These are phyloP conservation scores for Leccinum longicurvipes DNA, from an alignment of 768 basidiomycete genomes.

Conservation along the genomic window DNA sequence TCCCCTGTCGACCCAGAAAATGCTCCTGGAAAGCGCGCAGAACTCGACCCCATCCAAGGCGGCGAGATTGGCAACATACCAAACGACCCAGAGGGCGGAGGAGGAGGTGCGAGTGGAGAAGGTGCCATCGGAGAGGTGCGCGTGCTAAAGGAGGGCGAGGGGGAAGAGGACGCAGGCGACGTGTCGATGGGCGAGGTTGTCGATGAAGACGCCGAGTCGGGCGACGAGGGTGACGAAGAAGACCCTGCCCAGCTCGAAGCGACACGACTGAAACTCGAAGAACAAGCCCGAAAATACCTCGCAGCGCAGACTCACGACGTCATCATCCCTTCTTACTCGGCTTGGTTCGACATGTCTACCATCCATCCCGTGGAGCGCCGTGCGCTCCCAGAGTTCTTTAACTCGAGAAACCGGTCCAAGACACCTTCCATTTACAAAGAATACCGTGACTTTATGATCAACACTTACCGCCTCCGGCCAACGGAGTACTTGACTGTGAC, in stretches of 20 bases:
- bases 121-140: slow-evolving; percentile 33
- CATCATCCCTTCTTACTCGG: slow-evolving; percentile 94
- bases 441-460: slow-evolving; percentile 99
- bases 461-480: slow-evolving; percentile 92
- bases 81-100: slow-evolving; percentile 29
- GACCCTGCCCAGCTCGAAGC: slow-evolving; percentile 83
- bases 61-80: slow-evolving; percentile 77
- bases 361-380: slow-evolving; percentile 91
- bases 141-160: slow-evolving; percentile 51
- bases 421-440: slow-evolving; percentile 98
- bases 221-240: slow-evolving; percentile 80
- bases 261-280: slow-evolving; percentile 73
- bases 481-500: slow-evolving; percentile 96
- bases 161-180: slow-evolving; percentile 65
- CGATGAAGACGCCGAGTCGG: slow-evolving; percentile 76
- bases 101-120: slow-evolving; percentile 11
- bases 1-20: slow-evolving; percentile 73
- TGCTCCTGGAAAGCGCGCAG: slow-evolving; percentile 82
- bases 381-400: slow-evolving; percentile 97
- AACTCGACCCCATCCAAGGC: slow-evolving; percentile 79
- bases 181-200: slow-evolving; percentile 79
- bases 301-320: slow-evolving; percentile 97
- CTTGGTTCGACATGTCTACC: slow-evolving; percentile 96
- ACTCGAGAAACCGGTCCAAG: slow-evolving; percentile 89
- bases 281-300: slow-evolving; percentile 90